These are phyloP conservation scores for Ogataea dorogensis DNA, from an alignment of 805 yeast species.

Conservation along the genomic window DNA sequence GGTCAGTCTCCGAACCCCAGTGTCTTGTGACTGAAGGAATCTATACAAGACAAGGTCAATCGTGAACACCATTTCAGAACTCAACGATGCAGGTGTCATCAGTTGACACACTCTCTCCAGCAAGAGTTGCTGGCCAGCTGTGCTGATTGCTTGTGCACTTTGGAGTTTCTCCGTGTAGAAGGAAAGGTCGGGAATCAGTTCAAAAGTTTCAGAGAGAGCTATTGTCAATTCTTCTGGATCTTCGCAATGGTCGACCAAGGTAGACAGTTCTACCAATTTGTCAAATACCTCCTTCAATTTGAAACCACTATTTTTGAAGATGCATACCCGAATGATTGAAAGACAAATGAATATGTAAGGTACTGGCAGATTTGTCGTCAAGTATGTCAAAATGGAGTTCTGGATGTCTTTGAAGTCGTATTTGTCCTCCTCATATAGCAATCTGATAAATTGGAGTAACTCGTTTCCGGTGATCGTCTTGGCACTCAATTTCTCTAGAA, in stretches of 20 bases:
- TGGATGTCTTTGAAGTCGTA: conserved; percentile 13
- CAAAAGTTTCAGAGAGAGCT: conserved; percentile 39
- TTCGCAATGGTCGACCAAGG: not conserved
- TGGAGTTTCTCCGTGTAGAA: conserved; percentile 34
- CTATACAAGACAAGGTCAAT: conserved; percentile 35
- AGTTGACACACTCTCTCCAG: conserved; percentile 14
- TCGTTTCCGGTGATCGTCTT: conserved; percentile 15
- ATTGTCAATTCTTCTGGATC: conserved; percentile 21
- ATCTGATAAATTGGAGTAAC: conserved; percentile 15
- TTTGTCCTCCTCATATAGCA: conserved; percentile 5
- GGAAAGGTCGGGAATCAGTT: conserved; percentile 38
- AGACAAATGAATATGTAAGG: conserved; percentile 16
- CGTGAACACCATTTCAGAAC: conserved; percentile 25
- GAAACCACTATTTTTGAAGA: conserved; percentile 8
- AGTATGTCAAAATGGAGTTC: conserved; percentile 11
- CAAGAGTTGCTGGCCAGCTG: conserved; percentile 17
- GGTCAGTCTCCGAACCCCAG: conserved; percentile 39
- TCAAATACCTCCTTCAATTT: conserved; percentile 13
- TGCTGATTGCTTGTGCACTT: conserved; percentile 21
- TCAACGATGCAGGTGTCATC: conserved; percentile 12
- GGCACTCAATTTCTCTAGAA: conserved; percentile 17
- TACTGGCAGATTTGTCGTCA: conserved; percentile 8
- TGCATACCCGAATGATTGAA: conserved; percentile 18
- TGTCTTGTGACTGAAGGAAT: conserved; percentile 32
- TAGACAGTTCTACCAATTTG: conserved; percentile 19